Evolutionary conservation across 1,284 basidiomycete genomes (phyloP).

Genomic region (Quambalaria eucalypti): DNA sequence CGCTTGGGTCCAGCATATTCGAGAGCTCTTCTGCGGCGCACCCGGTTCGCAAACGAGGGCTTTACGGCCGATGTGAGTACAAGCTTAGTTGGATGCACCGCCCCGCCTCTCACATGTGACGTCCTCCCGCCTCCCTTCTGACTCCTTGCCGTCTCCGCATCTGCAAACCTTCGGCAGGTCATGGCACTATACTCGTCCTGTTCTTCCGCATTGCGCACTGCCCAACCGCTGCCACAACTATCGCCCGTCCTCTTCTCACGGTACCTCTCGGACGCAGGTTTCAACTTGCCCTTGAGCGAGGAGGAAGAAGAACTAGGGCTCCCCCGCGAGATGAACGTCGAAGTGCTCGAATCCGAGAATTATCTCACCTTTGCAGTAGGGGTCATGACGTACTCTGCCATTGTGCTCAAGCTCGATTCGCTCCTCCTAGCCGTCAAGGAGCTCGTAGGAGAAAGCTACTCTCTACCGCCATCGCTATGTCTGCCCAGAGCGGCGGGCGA

Average conservation of each 20-base stretch:
- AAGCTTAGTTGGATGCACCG: constrained; percentile 55
- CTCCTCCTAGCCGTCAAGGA: constrained; percentile 69
- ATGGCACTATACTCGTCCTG: constrained; percentile 48
- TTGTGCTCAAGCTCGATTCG: constrained; percentile 61
- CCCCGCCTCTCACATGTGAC: constrained; percentile 51
- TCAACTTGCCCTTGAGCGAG: constrained; percentile 29
- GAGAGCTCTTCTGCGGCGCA: constrained; percentile 63
- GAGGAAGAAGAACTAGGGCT: constrained; percentile 10
- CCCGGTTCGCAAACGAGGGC: constrained; percentile 65
- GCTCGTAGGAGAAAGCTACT: constrained; percentile 67
- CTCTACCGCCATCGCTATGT: too few species aligned
- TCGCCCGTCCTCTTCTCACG: constrained; percentile 6
- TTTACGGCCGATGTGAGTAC: constrained; percentile 62
- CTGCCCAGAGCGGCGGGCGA: too few species aligned
- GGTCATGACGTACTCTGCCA: constrained; percentile 60
- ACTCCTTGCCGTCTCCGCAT: neutral
- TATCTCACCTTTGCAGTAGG: constrained; percentile 48
- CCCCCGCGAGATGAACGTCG: neutral
- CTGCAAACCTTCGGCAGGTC: too few species aligned
- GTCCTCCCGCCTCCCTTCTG: neutral
- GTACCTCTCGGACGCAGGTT: neutral
- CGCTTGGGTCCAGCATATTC: constrained; percentile 24
- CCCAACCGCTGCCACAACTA: constrained; percentile 63
- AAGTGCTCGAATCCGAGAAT: constrained; percentile 1
- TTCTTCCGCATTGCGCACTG: constrained; percentile 60